Evolutionary conservation across 2,329 filamentous ascomycete species (phyloP), one percentile per base, ranked within the genome.

Genomic region (Stagonosporopsis cucurbitacearum): DNA sequence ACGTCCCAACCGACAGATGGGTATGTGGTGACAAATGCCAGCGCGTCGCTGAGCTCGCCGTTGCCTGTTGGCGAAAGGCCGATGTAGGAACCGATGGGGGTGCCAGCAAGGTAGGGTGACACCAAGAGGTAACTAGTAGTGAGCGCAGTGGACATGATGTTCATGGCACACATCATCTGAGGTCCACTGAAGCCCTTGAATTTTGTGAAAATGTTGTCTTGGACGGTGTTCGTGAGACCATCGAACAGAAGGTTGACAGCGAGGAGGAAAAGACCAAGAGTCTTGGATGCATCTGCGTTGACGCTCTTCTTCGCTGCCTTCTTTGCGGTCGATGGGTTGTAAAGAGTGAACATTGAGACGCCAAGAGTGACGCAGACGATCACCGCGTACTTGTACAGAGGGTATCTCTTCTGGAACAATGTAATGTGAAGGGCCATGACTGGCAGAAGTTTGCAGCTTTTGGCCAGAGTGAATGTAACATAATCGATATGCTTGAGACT

Each of bases 141-240:
- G 53, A 98, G 81, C 42, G 87, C 71, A 3, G 92, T 94, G 66
- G 86, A 89, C 76, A 98, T 89, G 52, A 96, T 80, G 74, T 98
- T 99, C 77, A 97, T 92, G 35, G 94, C 93, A 74, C 93, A 96
- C 95, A 99, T 99, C 95, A 99, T 99, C 83, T 99, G 95, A 57
- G 94, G 92, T 9, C 95, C 95, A 2, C 87, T 86, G 74, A 95
- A 97, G 13, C 88, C 87, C 62, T 86, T 86, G 78, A 92, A 96
- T 1, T 77, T 72, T 23, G 79, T 77, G 75, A 98, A 97, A 75
- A 99, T 92, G 76, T 96, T 88, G 77, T 99, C 95, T 81, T 99
- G 95, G 2, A 94, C 96, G 50, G 89, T 92, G 77, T 99, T 99
- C 56, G 94, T 98, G 50, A 99, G 82, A 62, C 95, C 95, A 75